Conservation (phyloP, 108 stramenopile genomes). For the Nannochloropsis granulata region DNA sequence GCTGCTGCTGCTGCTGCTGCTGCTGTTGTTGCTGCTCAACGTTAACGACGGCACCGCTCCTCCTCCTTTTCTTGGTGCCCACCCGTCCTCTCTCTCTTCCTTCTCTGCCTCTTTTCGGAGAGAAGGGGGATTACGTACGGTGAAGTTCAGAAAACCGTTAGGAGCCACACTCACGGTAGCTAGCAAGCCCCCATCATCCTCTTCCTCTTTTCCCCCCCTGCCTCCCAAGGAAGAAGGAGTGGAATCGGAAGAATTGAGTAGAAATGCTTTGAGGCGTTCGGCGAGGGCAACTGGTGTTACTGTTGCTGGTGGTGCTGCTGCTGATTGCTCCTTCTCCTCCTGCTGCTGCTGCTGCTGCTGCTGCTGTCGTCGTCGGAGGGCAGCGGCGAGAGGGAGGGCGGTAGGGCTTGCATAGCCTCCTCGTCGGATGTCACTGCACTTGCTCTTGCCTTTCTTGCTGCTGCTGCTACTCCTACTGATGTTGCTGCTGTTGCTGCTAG, state of each 20-base stretch:
- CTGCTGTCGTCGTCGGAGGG: neutral
- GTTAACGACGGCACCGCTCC: neutral
- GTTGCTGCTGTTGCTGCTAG: neutral
- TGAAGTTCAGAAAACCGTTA: constrained; percentile 18
- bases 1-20: neutral
- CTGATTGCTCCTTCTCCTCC: too few species aligned
- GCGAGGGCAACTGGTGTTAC: too few species aligned
- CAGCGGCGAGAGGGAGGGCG: neutral
- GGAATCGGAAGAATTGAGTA: too few species aligned
- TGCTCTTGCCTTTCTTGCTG: neutral
- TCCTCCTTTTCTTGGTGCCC: neutral
- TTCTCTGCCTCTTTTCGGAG: neutral
- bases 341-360: neutral
- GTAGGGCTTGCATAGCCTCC: neutral
- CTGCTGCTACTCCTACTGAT: neutral
- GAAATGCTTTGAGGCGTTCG: too few species aligned
- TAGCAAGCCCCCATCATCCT: neutral
- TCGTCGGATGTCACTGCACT: neutral
- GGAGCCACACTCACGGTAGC: constrained; percentile 3
- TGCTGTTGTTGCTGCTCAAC: neutral
- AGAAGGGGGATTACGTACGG: neutral
- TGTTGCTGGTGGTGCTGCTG: too few species aligned
- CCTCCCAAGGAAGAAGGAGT: too few species aligned
- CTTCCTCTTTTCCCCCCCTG: neutral
- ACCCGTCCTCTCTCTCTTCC: neutral